phyloP scores from a whole-genome alignment of 345 rosid species.

The Bruguiera gymnorhiza region DNA sequence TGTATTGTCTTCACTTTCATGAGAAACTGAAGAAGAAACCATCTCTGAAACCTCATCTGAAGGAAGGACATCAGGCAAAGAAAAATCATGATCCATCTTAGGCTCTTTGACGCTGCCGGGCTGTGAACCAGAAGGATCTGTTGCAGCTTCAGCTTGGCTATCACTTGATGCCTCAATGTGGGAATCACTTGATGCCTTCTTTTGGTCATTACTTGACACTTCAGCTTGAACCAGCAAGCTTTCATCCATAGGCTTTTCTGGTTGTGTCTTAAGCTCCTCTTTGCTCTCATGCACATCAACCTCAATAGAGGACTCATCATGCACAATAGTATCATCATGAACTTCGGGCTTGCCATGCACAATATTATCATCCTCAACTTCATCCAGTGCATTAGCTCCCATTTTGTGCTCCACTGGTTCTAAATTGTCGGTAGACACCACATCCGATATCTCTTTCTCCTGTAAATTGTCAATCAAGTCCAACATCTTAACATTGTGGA shows the following conservation, averaged over 20 bases:
- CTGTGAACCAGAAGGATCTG: constrained; percentile 36
- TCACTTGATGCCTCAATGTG: constrained; percentile 14
- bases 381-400: constrained; percentile 35
- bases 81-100: constrained; percentile 33
- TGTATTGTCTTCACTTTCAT: constrained; percentile 19
- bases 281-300: constrained; percentile 36
- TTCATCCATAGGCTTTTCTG: constrained; percentile 38
- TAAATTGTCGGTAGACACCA: constrained; percentile 31
- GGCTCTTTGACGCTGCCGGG: constrained; percentile 27
- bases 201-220: constrained; percentile 26
- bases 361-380: constrained; percentile 27
- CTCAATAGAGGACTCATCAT: constrained; percentile 30
- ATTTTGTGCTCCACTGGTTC: constrained; percentile 38
- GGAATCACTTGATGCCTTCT: constrained; percentile 3
- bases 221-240: constrained; percentile 36
- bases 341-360: neutral
- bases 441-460: constrained; percentile 36
- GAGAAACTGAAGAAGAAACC: constrained; percentile 39
- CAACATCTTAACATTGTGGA: constrained; percentile 29
- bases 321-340: constrained; percentile 13
- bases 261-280: constrained; percentile 32
- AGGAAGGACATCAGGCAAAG: constrained; percentile 33
- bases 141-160: constrained; percentile 10
- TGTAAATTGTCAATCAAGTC: constrained; percentile 33
- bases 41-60: constrained; percentile 44